phyloP scores from a whole-genome alignment of 2,329 filamentous ascomycete genomes.

The Venturia pyrina region DNA sequence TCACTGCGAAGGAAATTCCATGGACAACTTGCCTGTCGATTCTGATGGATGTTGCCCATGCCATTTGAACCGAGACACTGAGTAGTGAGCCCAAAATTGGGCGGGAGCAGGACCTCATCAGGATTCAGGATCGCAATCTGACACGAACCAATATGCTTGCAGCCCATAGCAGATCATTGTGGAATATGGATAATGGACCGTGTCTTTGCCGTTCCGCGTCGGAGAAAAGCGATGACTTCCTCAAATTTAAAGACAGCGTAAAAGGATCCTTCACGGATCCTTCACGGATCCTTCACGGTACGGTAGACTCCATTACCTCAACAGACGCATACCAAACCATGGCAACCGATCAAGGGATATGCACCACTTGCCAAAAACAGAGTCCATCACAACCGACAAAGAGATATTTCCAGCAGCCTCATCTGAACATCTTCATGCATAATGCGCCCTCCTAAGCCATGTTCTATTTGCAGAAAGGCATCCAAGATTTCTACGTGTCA shows the following conservation, averaged over 20 bases:
- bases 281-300: neutral
- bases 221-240: neutral
- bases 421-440: neutral
- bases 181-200: neutral
- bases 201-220: neutral
- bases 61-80: neutral
- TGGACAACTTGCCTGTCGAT: neutral
- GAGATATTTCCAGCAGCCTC: neutral
- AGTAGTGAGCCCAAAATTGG: neutral
- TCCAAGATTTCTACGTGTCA: neutral
- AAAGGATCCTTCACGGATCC: neutral
- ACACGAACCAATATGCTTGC: neutral
- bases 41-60: neutral
- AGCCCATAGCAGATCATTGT: neutral
- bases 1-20: neutral
- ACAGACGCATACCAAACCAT: neutral
- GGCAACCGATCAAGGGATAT: neutral
- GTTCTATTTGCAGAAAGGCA: neutral
- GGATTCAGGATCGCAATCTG: neutral
- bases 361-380: neutral
- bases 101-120: neutral
- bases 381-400: neutral
- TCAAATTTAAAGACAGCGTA: neutral
- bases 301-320: neutral
- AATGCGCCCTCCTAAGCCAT: neutral